A percentile compares a stretch with the other conserved stretches of the same genome.
phyloP scores from a whole-genome alignment of 1,284 basidiomycete genomes.

The Hymenochaete sp. region DNA sequence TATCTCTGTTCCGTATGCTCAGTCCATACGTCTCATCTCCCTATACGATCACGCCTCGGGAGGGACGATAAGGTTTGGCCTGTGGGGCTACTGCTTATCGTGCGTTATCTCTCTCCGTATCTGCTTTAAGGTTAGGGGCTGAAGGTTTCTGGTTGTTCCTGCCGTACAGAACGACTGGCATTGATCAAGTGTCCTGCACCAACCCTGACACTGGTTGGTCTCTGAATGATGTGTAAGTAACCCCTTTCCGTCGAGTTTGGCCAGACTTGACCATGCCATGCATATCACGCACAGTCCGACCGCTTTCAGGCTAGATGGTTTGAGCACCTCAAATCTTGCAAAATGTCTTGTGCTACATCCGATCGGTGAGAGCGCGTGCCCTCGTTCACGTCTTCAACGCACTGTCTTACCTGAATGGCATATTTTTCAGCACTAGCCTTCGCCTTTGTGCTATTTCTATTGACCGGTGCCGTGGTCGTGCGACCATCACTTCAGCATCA shows the following conservation, averaged over 20 bases:
- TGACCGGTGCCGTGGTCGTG: neutral
- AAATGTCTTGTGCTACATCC: too few relatives aligned
- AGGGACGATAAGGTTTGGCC: slow-evolving; percentile 11
- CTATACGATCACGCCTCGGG: slow-evolving; percentile 9
- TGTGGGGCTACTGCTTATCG: slow-evolving; percentile 14
- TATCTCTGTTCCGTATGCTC: slow-evolving; percentile 10
- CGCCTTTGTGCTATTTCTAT: slow-evolving; percentile 10
- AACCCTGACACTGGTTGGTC: slow-evolving; percentile 11
- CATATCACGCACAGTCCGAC: neutral
- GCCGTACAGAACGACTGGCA: neutral
- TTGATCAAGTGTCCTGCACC: slow-evolving; percentile 4
- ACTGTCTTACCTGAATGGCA: neutral
- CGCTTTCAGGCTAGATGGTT: slow-evolving; percentile 8
- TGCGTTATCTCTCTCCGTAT: slow-evolving; percentile 2
- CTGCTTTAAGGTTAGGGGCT: neutral
- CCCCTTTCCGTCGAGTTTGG: neutral
- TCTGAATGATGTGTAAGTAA: slow-evolving; percentile 11
- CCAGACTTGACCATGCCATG: neutral
- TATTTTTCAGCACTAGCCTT: slow-evolving; percentile 2
- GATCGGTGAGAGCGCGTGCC: slow-evolving; percentile 2
- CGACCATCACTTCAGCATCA: slow-evolving; percentile 6
- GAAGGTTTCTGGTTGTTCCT: neutral
- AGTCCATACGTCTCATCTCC: slow-evolving; percentile 11
- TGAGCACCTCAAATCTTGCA: too few relatives aligned
- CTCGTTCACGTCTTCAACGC: neutral